A percentile compares a stretch with the other conserved stretches of the same genome.
These are phyloP conservation scores for Aspergillus diversus DNA, from an alignment of 495 filamentous ascomycete genomes.

Conservation along the genomic window DNA sequence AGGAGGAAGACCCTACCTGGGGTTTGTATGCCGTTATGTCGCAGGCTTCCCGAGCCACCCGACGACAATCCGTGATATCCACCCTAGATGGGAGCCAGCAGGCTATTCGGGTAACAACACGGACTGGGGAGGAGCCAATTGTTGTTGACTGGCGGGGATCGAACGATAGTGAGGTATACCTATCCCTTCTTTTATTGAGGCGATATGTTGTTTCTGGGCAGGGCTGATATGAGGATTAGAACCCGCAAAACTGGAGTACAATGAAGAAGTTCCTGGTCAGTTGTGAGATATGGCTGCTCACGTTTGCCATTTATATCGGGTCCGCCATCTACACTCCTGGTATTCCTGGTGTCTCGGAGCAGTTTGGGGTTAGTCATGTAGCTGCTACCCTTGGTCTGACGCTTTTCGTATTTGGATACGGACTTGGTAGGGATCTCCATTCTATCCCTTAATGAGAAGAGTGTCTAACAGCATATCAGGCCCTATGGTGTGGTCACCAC, in stretches of 20 bases:
- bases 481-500: slow-evolving; percentile 53
- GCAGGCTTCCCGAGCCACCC: slow-evolving; percentile 19
- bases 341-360: slow-evolving; percentile 30
- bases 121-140: neutral
- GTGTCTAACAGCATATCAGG: slow-evolving; percentile 28
- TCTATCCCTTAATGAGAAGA: neutral
- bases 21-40: slow-evolving; percentile 29
- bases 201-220: neutral
- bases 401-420: slow-evolving; percentile 53
- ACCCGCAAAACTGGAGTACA: slow-evolving; percentile 56
- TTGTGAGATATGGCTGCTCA: slow-evolving; percentile 31
- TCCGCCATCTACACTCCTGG: slow-evolving; percentile 37
- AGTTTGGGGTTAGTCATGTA: slow-evolving; percentile 51
- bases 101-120: neutral
- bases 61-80: slow-evolving; percentile 16
- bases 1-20: slow-evolving; percentile 11
- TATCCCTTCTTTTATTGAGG: neutral
- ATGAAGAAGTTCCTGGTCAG: slow-evolving; percentile 26
- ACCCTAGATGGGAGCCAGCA: neutral
- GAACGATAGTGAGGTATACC: slow-evolving; percentile 38
- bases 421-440: slow-evolving; percentile 25
- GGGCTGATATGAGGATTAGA: slow-evolving; percentile 26
- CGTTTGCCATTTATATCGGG: slow-evolving; percentile 38
- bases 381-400: slow-evolving; percentile 54
- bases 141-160: slow-evolving; percentile 28